Conservation (phyloP, 495 filamentous ascomycete genomes). For the Evansstolkia leycettana region DNA sequence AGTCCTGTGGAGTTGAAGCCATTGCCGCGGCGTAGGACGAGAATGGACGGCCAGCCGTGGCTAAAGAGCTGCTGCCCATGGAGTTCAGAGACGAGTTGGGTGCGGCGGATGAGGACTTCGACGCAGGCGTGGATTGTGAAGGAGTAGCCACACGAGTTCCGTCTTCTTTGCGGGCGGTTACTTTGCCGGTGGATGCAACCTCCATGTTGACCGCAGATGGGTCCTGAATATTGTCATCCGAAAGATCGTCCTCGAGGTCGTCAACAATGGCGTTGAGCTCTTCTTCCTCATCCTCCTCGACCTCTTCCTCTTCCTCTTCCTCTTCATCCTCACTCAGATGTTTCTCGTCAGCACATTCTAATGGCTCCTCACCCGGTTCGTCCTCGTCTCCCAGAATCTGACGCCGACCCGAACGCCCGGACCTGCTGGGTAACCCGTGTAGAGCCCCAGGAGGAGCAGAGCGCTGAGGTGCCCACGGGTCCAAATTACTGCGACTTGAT, state of each 20-base stretch:
- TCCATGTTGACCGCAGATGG: constrained; percentile 88
- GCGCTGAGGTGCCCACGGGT: constrained; percentile 14
- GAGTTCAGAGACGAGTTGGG: constrained; percentile 21
- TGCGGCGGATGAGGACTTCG: constrained; percentile 33
- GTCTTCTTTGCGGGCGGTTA: constrained; percentile 94
- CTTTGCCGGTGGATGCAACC: constrained; percentile 77
- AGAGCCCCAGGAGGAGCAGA: constrained; percentile 11
- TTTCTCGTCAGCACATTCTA: constrained; percentile 93
- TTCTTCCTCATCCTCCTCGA: constrained; percentile 54
- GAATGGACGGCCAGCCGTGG: constrained; percentile 34
- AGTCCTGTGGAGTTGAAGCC: constrained; percentile 65
- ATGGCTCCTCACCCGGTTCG: constrained; percentile 42
- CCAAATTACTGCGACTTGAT: constrained; percentile 15
- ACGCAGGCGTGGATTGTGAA: constrained; percentile 44
- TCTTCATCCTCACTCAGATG: constrained; percentile 64
- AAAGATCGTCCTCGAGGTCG: constrained; percentile 81
- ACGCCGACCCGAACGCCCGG: constrained; percentile 39
- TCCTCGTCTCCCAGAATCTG: constrained; percentile 44
- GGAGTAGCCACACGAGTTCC: constrained; percentile 85
- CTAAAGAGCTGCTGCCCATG: constrained; percentile 24
- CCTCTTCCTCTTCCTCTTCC: constrained; percentile 52
- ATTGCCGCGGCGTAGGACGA: constrained; percentile 77
- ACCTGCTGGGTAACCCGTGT: constrained; percentile 15
- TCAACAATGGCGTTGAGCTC: constrained; percentile 79
- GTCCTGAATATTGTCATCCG: constrained; percentile 59